Evolutionary conservation across 305 asterid genomes (phyloP).

Genomic region (Fraxinus platypoda): DNA sequence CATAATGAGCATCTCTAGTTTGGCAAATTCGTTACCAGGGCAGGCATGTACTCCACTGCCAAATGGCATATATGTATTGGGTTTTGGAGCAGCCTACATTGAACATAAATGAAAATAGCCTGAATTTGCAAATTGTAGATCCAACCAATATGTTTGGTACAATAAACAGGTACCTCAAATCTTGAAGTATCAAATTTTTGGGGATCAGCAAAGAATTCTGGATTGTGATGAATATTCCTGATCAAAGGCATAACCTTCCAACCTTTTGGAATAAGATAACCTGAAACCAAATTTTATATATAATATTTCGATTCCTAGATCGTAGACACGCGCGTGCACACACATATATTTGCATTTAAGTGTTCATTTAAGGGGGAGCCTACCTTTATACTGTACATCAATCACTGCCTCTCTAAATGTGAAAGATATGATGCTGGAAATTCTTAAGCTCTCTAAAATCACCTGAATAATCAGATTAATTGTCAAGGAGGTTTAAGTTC

Average conservation of each 20-base stretch:
- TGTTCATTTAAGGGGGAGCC: background rate
- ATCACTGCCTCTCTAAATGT: constrained; percentile 85
- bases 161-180: constrained; percentile 59
- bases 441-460: constrained; percentile 75
- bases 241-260: constrained; percentile 98
- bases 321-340: background rate
- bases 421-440: constrained; percentile 88
- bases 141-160: background rate
- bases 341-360: background rate
- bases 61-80: constrained; percentile 88
- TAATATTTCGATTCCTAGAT: background rate
- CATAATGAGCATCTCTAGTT: constrained; percentile 74
- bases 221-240: constrained; percentile 90
- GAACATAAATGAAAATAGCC: background rate
- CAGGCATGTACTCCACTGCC: constrained; percentile 90
- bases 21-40: constrained; percentile 89
- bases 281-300: constrained; percentile 28
- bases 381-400: constrained; percentile 88
- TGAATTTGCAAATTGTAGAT: background rate
- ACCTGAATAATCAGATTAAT: constrained; percentile 40
- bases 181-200: constrained; percentile 68
- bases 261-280: constrained; percentile 85
- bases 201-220: constrained; percentile 73
- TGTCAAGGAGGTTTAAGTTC: background rate
- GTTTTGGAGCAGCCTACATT: constrained; percentile 37